A percentile compares a stretch with the other conserved stretches of the same genome.
Evolutionary conservation across 805 yeast genomes (phyloP).

Genomic region (Metschnikowia shivogae): DNA sequence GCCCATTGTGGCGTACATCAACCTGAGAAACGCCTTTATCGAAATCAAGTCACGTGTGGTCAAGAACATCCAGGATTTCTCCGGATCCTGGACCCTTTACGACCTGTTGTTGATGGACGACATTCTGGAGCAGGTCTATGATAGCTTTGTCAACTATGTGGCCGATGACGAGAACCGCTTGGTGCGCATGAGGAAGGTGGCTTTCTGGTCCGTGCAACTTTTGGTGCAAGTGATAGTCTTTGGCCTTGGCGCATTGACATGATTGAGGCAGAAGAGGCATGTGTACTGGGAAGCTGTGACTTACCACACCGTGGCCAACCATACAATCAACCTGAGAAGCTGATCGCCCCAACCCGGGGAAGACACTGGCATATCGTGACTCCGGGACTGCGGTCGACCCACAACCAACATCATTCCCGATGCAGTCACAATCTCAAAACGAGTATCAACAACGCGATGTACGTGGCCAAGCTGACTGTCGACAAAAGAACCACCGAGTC

Average conservation of each 20-base stretch:
- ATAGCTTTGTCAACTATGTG: constrained; percentile 83
- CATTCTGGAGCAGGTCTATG: constrained; percentile 81
- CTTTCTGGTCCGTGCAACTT: constrained; percentile 89
- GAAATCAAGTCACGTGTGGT: constrained; percentile 81
- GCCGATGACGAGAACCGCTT: constrained; percentile 78
- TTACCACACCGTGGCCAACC: neutral
- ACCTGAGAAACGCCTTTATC: constrained; percentile 82
- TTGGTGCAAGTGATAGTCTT: constrained; percentile 76
- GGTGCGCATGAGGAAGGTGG: constrained; percentile 73
- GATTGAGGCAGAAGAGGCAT: neutral
- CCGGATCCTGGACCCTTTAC: constrained; percentile 95
- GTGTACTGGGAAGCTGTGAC: neutral
- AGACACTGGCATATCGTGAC: no score
- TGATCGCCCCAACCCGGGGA: no score
- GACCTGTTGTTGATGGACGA: constrained; percentile 91
- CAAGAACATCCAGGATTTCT: constrained; percentile 77
- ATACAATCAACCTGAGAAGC: no score
- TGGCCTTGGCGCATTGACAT: constrained; percentile 63
- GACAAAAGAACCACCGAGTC: constrained; percentile 52
- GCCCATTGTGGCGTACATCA: constrained; percentile 94
- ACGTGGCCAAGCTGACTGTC: constrained; percentile 47
- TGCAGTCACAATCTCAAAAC: constrained; percentile 37
- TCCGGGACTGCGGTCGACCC: no score
- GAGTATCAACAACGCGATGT: constrained; percentile 48
- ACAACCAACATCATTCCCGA: no score